Evolutionary conservation across 2,329 filamentous ascomycete species (phyloP), one percentile per base, ranked within the genome.

Genomic region (Fusarium mundagurra): DNA sequence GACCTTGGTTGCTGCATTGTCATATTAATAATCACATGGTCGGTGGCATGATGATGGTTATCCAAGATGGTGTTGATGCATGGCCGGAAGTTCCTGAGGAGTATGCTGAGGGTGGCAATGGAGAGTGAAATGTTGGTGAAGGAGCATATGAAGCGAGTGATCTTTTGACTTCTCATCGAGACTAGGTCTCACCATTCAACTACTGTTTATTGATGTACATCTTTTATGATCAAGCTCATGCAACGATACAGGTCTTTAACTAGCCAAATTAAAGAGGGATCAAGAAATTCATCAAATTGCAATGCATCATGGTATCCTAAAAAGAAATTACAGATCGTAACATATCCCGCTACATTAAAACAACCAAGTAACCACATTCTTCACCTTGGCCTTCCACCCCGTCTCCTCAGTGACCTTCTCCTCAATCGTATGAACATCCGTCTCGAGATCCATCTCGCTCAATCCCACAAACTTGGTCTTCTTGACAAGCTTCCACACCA

Each of bases 401-500:
- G 74, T 77, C 58, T 74, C 71, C 44, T 77, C 75, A 4, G 67
- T 66, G 12, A 75, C 69, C 61, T 76, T 75, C 24, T 77, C 78
- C 13, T 81, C 78, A 81, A 90, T 87, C 20, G 87, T 78, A 5
- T 89, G 88, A 16, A 93, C 82, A 72, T 92, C 92, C 31, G 88
- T 88, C 43, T 86, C 82, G 24, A 94, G 81, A 79, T 94, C 92
- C 33, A 92, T 89, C 54, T 93, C 88, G 3, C 88, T 83, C 0
- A 90, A 83, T 47, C 82, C 85, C 38, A 87, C 82, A 66, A 88
- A 85, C 71, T 86, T 90, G 0, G 92, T 93, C 78, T 85, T 87
- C 81, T 94, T 92, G 69, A 90, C 65, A 3, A 93, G 33, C 81
- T 96, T 96, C 92, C 93, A 96, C 11, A 86, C 90, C 2, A 92